phyloP scores from a whole-genome alignment of 1,284 basidiomycete genomes.

The Laetiporus sulphureus region DNA sequence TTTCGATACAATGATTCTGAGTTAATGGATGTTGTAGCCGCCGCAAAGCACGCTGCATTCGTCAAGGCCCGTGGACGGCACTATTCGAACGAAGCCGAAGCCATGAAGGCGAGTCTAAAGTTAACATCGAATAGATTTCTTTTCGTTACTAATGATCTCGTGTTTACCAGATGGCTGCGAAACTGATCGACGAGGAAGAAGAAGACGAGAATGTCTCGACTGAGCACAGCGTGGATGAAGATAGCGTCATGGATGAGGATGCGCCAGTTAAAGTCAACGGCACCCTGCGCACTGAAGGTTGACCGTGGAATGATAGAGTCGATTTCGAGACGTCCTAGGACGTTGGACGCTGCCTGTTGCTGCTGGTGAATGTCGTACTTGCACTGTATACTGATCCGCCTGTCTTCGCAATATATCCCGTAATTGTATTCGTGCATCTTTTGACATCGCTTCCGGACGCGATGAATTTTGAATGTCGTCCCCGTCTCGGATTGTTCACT shows the following conservation, averaged over 20 bases:
- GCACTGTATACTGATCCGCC: too few species aligned
- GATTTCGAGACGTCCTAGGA: too few species aligned
- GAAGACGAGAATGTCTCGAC: constrained; percentile 45
- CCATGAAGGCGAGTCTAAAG: constrained; percentile 66
- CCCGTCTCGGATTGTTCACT: too few species aligned
- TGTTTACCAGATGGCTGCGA: constrained; percentile 48
- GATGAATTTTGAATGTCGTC: too few species aligned
- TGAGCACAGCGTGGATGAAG: constrained; percentile 22
- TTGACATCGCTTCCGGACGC: too few species aligned
- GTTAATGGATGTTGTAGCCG: constrained; percentile 38
- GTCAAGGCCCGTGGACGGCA: constrained; percentile 77
- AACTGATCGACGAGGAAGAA: constrained; percentile 63
- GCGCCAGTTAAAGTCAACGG: constrained; percentile 23
- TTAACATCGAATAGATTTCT: constrained; percentile 7
- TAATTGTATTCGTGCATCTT: too few species aligned
- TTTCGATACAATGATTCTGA: constrained; percentile 1
- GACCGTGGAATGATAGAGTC: too few species aligned
- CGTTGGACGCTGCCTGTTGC: too few species aligned
- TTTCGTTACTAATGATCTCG: constrained; percentile 3
- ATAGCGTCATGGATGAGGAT: constrained; percentile 24
- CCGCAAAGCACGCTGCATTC: constrained; percentile 79
- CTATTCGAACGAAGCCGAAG: constrained; percentile 89
- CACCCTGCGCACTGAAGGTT: constrained; percentile 14
- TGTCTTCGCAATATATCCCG: too few species aligned
- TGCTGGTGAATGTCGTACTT: too few species aligned